Evolutionary conservation across 352 stramenopile species (phyloP), one percentile per base, ranked within the genome.

Genomic region (Phytophthora macrochlamydospora): DNA sequence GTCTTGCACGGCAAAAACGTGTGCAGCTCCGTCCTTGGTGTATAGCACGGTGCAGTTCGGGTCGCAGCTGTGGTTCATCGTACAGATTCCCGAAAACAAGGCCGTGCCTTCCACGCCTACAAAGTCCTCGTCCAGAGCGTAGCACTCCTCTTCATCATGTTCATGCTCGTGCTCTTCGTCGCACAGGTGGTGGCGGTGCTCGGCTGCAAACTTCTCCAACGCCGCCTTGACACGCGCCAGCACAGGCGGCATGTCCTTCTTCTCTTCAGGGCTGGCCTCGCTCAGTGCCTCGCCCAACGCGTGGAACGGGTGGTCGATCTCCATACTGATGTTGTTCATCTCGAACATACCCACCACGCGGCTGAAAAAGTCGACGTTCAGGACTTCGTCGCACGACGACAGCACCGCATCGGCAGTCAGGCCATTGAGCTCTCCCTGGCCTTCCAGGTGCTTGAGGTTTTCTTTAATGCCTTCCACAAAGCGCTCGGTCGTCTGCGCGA

Each of bases 21-120:
- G 85, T 12, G 82, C 84, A 44, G 75, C 58, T 65, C 84, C 84
- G 56, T 90, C 78, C 62, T 90, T 89, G 48, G 85, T 91, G 79
- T 98, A 98, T 28, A 96, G 66, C 50, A 98, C 81, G 4, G 92
- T 87, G 56, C 95, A 93, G 76, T 98, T 98, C 2, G 93, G 93
- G 51, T 93, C 81, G 73, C 95, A 99, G 56, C 89, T 97, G 79
- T 99, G 96, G 79, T 99, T 99, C 93, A 98, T 98, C 71, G 95
- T 98, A 70, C 94, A 98, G 38, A 97, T 90, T 7, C 87, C 83
- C 30, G 88, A 86, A 73, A 96, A 98, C 51, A 99, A 78, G 14
- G 94, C 94, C 0, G 96, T 98, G 44, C 96, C 96, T 74, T 99
- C 96, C 18, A 99, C 74, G 43, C 94, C 92, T n/a, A 93, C 78